Evolutionary conservation across 768 basidiomycete genomes (phyloP).

Genomic region (Collybia sp.): DNA sequence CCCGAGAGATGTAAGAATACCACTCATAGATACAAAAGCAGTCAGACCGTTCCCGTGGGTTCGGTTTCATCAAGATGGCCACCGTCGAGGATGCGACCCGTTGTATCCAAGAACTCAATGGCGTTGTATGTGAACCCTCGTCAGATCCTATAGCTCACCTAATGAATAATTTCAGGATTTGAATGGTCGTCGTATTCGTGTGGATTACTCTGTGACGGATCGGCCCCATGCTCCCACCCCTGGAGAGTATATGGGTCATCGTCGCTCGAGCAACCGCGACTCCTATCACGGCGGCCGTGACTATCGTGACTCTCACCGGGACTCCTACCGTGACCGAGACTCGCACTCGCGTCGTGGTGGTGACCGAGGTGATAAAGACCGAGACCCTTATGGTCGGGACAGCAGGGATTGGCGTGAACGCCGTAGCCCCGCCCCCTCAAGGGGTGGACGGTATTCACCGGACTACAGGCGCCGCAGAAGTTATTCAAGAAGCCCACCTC

Average conservation of each 20-base stretch:
- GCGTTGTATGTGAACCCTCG: conserved; percentile 53
- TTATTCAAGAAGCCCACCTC: conserved; percentile 76
- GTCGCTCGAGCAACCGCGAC: conserved; percentile 45
- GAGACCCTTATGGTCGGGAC: conserved; percentile 68
- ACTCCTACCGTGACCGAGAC: conserved; percentile 49
- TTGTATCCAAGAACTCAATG: conserved; percentile 90
- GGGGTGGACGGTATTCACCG: conserved; percentile 69
- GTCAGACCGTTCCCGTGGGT: conserved; percentile 96
- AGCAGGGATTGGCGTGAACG: conserved; percentile 76
- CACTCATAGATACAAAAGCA: conserved; percentile 22
- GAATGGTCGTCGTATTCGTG: conserved; percentile 93
- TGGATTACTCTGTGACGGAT: conserved; percentile 94
- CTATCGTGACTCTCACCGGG: conserved; percentile 31
- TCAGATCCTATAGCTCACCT: neutral
- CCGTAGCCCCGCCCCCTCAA: conserved; percentile 63
- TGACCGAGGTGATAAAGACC: conserved; percentile 44
- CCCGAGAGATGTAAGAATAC: conserved; percentile 1
- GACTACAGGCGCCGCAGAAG: conserved; percentile 73
- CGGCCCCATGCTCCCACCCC: conserved; percentile 95
- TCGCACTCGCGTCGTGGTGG: conserved; percentile 41
- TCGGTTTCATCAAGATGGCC: conserved; percentile 96
- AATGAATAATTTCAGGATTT: conserved; percentile 54
- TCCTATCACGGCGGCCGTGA: conserved; percentile 28
- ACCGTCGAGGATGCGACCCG: conserved; percentile 82
- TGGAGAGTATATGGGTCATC: conserved; percentile 96